These are phyloP conservation scores for Fusarium sp. DNA, from an alignment of 2,329 filamentous ascomycete species.

Conservation along the genomic window DNA sequence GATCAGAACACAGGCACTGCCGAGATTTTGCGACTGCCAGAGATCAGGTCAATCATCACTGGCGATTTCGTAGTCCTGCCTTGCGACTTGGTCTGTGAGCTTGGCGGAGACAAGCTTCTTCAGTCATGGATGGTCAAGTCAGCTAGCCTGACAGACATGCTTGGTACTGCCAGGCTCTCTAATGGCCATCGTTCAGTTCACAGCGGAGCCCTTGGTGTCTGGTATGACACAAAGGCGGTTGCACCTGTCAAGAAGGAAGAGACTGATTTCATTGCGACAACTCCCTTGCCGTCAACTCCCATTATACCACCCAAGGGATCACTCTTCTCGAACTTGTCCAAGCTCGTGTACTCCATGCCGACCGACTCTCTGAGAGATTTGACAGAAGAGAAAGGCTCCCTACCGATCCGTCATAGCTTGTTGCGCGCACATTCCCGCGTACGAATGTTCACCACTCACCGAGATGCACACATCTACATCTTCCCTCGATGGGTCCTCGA, in stretches of 20 bases:
- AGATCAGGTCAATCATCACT: constrained; percentile 82
- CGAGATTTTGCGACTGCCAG: constrained; percentile 85
- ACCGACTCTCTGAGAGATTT: constrained; percentile 91
- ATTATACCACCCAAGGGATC: constrained; percentile 65
- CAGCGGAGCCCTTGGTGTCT: constrained; percentile 87
- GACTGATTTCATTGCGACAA: constrained; percentile 89
- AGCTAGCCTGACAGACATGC: constrained; percentile 74
- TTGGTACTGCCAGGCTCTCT: constrained; percentile 62
- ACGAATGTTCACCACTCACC: constrained; percentile 84
- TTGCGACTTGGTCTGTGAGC: constrained; percentile 92
- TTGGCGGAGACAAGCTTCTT: constrained; percentile 84
- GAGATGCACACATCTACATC: constrained; percentile 95
- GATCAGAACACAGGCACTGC: constrained; percentile 90
- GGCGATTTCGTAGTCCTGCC: constrained; percentile 91
- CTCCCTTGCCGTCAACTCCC: constrained; percentile 72
- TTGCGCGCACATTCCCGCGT: constrained; percentile 80
- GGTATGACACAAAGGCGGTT: constrained; percentile 86
- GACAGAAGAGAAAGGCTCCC: constrained; percentile 78
- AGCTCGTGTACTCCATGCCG: constrained; percentile 86
- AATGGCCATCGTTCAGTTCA: constrained; percentile 58
- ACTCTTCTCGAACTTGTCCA: constrained; percentile 76
- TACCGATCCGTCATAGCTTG: constrained; percentile 82
- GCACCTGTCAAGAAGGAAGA: constrained; percentile 88
- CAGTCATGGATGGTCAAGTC: constrained; percentile 94
- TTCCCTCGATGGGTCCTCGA: constrained; percentile 93